Evolutionary conservation across 495 filamentous ascomycete species (phyloP).

Genomic region (Extremus antarcticus): DNA sequence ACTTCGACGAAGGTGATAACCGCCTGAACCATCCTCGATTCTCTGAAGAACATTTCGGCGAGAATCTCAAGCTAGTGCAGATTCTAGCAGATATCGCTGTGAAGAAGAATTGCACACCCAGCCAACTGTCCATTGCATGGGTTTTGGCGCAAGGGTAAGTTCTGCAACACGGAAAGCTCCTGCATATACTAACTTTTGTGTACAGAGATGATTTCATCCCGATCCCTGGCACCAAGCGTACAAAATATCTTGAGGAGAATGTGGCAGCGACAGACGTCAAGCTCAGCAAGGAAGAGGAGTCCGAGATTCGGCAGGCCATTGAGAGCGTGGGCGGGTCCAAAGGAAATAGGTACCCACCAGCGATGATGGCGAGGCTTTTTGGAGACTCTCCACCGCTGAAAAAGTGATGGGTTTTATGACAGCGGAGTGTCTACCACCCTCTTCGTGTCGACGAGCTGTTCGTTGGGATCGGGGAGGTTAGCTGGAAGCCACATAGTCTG

Average conservation of each 20-base stretch:
- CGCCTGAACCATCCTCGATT: conserved; percentile 38
- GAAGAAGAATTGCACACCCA: conserved; percentile 47
- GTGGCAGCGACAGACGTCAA: conserved; percentile 35
- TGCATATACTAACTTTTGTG: neutral
- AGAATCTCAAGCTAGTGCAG: conserved; percentile 49
- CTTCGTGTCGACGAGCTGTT: too few relatives aligned
- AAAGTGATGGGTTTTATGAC: neutral
- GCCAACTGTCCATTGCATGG: conserved; percentile 31
- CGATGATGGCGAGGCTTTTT: conserved; percentile 24
- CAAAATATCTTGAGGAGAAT: conserved; percentile 49
- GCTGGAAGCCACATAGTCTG: too few relatives aligned
- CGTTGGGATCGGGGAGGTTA: too few relatives aligned
- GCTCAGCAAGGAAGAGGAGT: conserved; percentile 40
- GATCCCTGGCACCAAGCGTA: conserved; percentile 46
- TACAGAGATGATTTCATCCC: conserved; percentile 37
- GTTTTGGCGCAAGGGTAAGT: conserved; percentile 36
- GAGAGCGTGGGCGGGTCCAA: conserved; percentile 29
- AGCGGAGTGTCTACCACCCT: neutral
- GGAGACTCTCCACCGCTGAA: conserved; percentile 25
- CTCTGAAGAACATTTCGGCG: conserved; percentile 37
- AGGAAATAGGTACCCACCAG: conserved; percentile 28
- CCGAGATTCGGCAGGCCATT: conserved; percentile 37
- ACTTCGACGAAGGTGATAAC: conserved; percentile 30
- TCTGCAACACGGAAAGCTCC: conserved; percentile 31
- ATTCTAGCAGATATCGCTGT: conserved; percentile 55